Percentiles rank a stretch among this genome's conserved stretches.
Evolutionary conservation across 441 rosid species (phyloP).

Genomic region (Gossypium aridum): DNA sequence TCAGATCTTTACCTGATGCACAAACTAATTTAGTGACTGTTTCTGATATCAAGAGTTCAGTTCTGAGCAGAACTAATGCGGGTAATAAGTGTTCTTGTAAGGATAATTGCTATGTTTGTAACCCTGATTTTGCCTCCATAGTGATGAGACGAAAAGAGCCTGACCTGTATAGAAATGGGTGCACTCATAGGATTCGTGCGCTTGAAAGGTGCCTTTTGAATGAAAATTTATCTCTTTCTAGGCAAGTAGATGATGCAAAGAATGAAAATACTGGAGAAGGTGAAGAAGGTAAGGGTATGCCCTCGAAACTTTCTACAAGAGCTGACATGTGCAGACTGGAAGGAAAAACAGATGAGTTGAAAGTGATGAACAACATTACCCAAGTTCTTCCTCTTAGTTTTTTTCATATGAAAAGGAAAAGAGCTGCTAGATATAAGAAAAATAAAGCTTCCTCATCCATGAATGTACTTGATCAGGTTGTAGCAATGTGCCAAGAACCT

Average conservation of each 20-base stretch:
- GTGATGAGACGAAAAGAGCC: constrained; percentile 65
- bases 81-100: constrained; percentile 35
- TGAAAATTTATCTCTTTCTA: constrained; percentile 35
- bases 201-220: constrained; percentile 38
- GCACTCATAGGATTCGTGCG: constrained; percentile 58
- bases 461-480: constrained; percentile 17
- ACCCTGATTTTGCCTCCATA: constrained; percentile 61
- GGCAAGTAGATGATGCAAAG: constrained; percentile 26
- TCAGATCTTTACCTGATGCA: constrained; percentile 27
- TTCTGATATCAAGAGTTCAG: constrained; percentile 30
- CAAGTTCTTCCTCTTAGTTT: constrained; percentile 19
- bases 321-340: constrained; percentile 18
- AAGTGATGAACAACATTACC: constrained; percentile 10
- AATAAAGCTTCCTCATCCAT: constrained; percentile 17
- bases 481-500: constrained; percentile 22
- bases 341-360: constrained; percentile 17
- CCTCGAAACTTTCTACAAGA: constrained; percentile 8
- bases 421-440: constrained; percentile 32
- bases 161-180: constrained; percentile 46
- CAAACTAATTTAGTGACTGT: constrained; percentile 22
- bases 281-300: constrained; percentile 14
- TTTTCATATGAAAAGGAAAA: constrained; percentile 33
- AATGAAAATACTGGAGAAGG: constrained; percentile 22
- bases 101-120: constrained; percentile 38
- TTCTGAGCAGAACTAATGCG: constrained; percentile 23